Conservation (phyloP, 2,329 filamentous ascomycete species). For the Colletotrichum spaethianum region DNA sequence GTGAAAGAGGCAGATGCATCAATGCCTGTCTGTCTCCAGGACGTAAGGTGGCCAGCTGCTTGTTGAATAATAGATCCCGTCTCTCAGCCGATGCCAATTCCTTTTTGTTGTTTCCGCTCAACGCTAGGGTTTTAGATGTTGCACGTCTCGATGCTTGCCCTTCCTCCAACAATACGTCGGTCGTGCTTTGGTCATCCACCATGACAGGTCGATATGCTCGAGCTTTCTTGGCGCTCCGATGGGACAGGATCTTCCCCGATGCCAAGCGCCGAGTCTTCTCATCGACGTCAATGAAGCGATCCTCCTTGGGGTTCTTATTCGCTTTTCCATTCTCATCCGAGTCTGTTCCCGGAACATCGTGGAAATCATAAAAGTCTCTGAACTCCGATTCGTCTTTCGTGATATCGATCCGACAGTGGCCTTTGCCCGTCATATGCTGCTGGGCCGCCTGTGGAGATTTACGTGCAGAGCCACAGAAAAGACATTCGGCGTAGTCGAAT, state of each 20-base stretch:
- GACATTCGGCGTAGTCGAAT: conserved; percentile 62
- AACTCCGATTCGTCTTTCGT: conserved; percentile 52
- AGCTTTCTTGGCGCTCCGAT: conserved; percentile 39
- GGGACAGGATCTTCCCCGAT: conserved; percentile 53
- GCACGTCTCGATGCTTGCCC: background rate
- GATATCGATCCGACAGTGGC: conserved; percentile 61
- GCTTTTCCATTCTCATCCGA: conserved; percentile 6
- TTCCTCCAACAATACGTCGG: background rate
- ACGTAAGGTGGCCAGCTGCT: conserved; percentile 47
- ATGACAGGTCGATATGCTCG: background rate
- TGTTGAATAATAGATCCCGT: conserved; percentile 30
- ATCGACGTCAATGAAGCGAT: conserved; percentile 34
- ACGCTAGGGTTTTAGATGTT: background rate
- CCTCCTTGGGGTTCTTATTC: background rate
- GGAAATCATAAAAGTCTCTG: conserved; percentile 54
- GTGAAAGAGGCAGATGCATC: conserved; percentile 46
- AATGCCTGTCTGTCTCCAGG: conserved; percentile 46
- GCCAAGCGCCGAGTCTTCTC: conserved; percentile 51
- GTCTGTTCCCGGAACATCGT: conserved; percentile 41
- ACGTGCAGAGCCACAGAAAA: conserved; percentile 63
- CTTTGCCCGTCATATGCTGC: conserved; percentile 65
- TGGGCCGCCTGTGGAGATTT: conserved; percentile 60
- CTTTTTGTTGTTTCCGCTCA: background rate
- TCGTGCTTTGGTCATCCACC: too few species aligned
- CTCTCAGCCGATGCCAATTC: conserved; percentile 28